Base-by-base conservation (phyloP, 441 rosid species). In the Aquilaria agallochum region DNA sequence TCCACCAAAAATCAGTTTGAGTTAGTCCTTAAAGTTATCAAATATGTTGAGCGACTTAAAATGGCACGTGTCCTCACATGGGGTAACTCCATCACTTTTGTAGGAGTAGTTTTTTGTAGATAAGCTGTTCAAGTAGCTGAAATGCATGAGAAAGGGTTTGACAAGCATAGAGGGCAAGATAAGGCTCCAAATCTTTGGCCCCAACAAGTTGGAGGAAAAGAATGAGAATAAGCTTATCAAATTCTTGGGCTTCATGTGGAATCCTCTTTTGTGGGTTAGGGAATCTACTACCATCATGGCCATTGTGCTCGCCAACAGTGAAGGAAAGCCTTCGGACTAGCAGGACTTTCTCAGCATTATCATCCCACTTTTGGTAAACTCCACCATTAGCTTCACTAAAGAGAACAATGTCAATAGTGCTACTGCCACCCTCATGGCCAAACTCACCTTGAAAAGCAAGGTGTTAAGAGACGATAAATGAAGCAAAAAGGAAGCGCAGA, bases 221-320 rank as follows among this genome's bases (percentile, higher is more conserved):
- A 76, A 78, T 52, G 97, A 94, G 70, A 76, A 71, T 72, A 94
- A 90, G 56, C 0, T 89, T 15, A 85, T 91, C 58, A 91, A 94
- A 74, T 89, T 90, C 34, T 75, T 90, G 75, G 97, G 97, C 7
- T 90, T 94, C 59, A 91, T 94, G 98, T 94, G 99, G 97, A 89
- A 94, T 62, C 96, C 96, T 66, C 72, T 90, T 2, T 93, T 97
- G 60, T 90, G 98, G 98, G 97, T 93, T 12, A 94, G 90, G 98
- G 97, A 90, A 53, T 52, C 74, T 36, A 97, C 97, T 44, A 96
- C 99, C 20, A 74, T 94, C 40, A 91, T 94, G 99, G 96, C 99
- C 50, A 86, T 94, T 77, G 90, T 66, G 55, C 72, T 94, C 69
- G 96, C 99, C 58, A 87, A 91, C 14, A 97, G 97, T 64, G 99